Evolutionary conservation across 1,139 yeast species (phyloP), one percentile per base, ranked within the genome.

Genomic region (Taphrina pruni): DNA sequence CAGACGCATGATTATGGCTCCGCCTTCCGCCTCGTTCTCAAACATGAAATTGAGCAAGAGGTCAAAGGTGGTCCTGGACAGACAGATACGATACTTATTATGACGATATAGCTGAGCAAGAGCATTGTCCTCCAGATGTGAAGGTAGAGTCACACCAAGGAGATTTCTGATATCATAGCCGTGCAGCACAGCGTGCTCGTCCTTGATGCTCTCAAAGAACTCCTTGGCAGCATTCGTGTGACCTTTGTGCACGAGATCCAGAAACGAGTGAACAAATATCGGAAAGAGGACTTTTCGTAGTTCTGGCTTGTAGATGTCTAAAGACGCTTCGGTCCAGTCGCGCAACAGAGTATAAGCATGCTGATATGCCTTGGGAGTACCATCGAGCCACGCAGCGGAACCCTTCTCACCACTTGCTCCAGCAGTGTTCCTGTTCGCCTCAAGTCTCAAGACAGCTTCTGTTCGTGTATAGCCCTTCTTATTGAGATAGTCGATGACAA

Each of bases 381-480:
- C 78, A 61, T 58, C 65, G 12, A 70, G 69, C 71, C 71, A 81
- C 84, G 72, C 65, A 72, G 67, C 67, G 8, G 67, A 64, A 7
- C 67, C 67, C 43, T 55, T 64, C 32, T 71, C 72, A 32, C 69
- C 70, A 58, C 61, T 66, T 45, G 66, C 71, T 12, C 71, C 65
- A 26, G 69, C 73, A 17, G 68, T 71, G 9, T 56, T 71, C 35
- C 73, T 65, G 43, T 74, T 72, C 39, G 81, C 87, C 77, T 95
- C 99, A 72, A 92, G 86, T 73, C 99, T 85, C 71, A 94, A 84
- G 88, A 92, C 90, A 4, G 97, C 92, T 77, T 95, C 99, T 0
- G 98, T 93, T 73, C 89, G 86, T 73, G 91, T 93, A 76, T 91
- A 95, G 2, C 99, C 99, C 77, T 93, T 92, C 76, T 94, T 93